Base-by-base conservation (phyloP, 306 rosid genomes). In the Trichosanthes cucumerina region DNA sequence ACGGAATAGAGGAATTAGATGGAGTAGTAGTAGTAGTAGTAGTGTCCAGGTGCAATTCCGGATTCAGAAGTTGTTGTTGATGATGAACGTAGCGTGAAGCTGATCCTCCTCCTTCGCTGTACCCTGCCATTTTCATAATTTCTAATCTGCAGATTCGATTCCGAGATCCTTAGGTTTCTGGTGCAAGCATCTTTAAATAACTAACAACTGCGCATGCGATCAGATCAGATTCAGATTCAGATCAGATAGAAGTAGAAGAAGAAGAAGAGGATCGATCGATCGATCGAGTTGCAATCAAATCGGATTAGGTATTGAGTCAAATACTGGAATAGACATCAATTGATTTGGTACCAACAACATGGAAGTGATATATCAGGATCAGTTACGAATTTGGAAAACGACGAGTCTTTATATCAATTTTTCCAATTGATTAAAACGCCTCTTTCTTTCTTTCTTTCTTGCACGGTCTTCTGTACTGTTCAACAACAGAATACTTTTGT, bases 61-160 rank as follows among this genome's bases (percentile, higher is more conserved):
- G 82, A 7, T 53, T 36, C 71, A 81, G 78, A 47, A 81, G 80
- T 13, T 64, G 82, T 23, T 13, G 53, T 4, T 44, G 49, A 44
- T 46, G 52, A 13, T 46, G 52, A 38, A 63, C 76, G 47, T 72
- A 78, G 76, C 80, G 73, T 75, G 72, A 49, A 63, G 69, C 77
- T 41, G 56, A 34, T 28, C 66, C 74, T 33, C 69, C 72, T 39
- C 66, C 75, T 31, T 75, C 75, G 72, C 69, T 83, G 79, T 81
- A 84, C 11, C 74, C 83, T 28, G 85, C 85, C 86, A 80, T 85
- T 24, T 65, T 66, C 68, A 76, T n/a, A n/a, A n/a, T 84, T 57
- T 66, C 87, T 5, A 6, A 36, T 36, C 39, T 36, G 39, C 39
- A 36, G 39, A 36, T 36, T 28, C 2, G 33, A 28, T 28, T 28